Conservation (phyloP, 495 filamentous ascomycete genomes). For the Aspergillus egyptiacus region DNA sequence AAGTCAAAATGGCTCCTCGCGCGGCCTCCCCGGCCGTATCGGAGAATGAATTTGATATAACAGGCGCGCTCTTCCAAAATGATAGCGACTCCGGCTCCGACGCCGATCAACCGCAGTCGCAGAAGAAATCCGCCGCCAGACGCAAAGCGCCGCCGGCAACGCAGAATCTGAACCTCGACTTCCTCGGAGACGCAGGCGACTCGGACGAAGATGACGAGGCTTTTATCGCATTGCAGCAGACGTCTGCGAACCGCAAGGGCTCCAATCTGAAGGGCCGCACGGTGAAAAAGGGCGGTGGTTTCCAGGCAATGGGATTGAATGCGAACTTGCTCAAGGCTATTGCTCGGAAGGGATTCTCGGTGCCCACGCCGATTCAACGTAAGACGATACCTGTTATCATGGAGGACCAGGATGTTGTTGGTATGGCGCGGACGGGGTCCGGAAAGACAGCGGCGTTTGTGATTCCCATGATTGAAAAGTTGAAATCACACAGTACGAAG, state of each 20-base stretch:
- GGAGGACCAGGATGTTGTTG: slow-evolving; percentile 86
- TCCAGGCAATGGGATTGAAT: slow-evolving; percentile 94
- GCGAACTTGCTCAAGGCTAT: slow-evolving; percentile 80
- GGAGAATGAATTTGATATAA: slow-evolving; percentile 89
- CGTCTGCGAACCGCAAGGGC: slow-evolving; percentile 77
- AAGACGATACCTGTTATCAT: slow-evolving; percentile 91
- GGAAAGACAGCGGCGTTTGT: slow-evolving; percentile 98
- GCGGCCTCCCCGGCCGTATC: slow-evolving; percentile 76
- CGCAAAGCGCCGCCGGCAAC: slow-evolving; percentile 27
- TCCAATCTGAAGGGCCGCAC: slow-evolving; percentile 76
- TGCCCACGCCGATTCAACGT: slow-evolving; percentile 94
- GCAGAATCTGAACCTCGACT: slow-evolving; percentile 40
- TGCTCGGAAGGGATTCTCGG: slow-evolving; percentile 83
- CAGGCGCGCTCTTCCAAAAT: slow-evolving; percentile 64
- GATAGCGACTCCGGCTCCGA: slow-evolving; percentile 52
- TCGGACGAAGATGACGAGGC: slow-evolving; percentile 70
- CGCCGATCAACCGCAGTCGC: slow-evolving; percentile 20
- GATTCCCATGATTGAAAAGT: slow-evolving; percentile 92
- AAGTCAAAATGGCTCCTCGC: slow-evolving; percentile 48
- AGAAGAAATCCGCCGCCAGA: neutral
- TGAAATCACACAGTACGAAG: slow-evolving; percentile 81
- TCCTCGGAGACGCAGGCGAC: slow-evolving; percentile 42
- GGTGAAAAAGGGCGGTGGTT: slow-evolving; percentile 91
- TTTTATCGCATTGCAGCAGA: slow-evolving; percentile 81
- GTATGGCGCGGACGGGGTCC: slow-evolving; percentile 94